These are phyloP conservation scores for Malus hybrid DNA, from an alignment of 331 rosid genomes.

Conservation along the genomic window DNA sequence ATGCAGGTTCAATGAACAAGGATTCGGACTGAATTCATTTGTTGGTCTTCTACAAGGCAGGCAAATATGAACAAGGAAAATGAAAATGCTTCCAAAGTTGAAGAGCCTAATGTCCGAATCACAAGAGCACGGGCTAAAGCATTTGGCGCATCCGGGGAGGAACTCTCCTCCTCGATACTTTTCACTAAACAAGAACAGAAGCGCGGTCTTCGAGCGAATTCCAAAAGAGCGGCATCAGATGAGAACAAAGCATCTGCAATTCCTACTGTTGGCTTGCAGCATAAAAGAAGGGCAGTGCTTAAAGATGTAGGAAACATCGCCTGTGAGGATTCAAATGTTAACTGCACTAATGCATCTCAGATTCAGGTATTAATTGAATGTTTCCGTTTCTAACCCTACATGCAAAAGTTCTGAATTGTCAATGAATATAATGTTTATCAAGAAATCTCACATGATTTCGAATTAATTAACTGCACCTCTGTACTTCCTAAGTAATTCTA, in stretches of 20 bases:
- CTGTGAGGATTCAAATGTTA: conserved; percentile 9
- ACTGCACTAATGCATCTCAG: conserved; percentile 17
- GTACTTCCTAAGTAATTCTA: not conserved
- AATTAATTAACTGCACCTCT: not conserved
- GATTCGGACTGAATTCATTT: conserved; percentile 17
- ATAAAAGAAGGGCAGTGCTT: conserved; percentile 69
- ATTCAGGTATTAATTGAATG: conserved; percentile 34
- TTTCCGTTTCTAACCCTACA: not conserved
- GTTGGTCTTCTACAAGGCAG: conserved; percentile 46
- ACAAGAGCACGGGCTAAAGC: conserved; percentile 79
- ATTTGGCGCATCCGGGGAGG: conserved; percentile 30
- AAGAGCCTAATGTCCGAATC: conserved; percentile 44
- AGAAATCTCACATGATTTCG: not conserved
- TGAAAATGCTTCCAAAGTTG: conserved; percentile 34
- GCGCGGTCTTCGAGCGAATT: conserved; percentile 19
- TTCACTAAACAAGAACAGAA: conserved; percentile 36
- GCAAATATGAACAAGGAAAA: conserved; percentile 51
- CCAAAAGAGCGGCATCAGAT: conserved; percentile 53
- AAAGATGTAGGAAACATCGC: conserved; percentile 51
- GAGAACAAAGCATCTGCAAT: conserved; percentile 26
- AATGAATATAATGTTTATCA: not conserved
- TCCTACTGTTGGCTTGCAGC: conserved; percentile 30
- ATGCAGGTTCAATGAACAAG: conserved; percentile 46
- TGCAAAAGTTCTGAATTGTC: not conserved
- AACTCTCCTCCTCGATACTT: conserved; percentile 30